These are phyloP conservation scores for Stylonectria norvegica DNA, from an alignment of 2,329 filamentous ascomycete genomes.

Conservation along the genomic window DNA sequence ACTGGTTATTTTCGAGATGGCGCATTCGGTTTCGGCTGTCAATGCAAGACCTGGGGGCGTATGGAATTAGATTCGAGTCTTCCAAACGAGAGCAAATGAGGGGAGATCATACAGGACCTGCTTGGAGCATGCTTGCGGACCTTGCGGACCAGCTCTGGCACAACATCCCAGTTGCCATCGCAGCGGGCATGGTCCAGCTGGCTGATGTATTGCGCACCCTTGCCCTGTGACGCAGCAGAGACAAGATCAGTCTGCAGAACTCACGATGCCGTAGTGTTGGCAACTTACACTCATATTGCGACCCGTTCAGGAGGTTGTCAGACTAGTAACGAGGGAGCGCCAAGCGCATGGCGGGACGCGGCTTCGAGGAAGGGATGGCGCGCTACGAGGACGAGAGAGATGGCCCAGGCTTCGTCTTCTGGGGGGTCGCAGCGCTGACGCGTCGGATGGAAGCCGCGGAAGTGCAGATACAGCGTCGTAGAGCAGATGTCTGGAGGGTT, in stretches of 20 bases:
- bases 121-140: conserved; percentile 89
- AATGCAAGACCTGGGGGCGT: conserved; percentile 58
- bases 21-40: conserved; percentile 66
- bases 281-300: conserved; percentile 37
- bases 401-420: no score
- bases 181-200: conserved; percentile 84
- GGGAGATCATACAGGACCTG: conserved; percentile 74
- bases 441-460: no score
- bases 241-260: conserved; percentile 19
- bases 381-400: not conserved
- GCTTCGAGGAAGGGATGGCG: not conserved
- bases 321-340: conserved; percentile 22
- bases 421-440: no score
- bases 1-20: conserved; percentile 54
- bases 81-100: no score
- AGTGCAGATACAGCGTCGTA: no score
- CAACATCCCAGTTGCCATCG: conserved; percentile 78
- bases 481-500: no score
- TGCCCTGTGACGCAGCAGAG: conserved; percentile 46
- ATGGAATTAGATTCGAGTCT: conserved; percentile 9
- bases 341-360: conserved; percentile 23
- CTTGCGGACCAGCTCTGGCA: conserved; percentile 88
- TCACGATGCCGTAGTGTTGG: conserved; percentile 7
- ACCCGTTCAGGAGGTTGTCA: conserved; percentile 28
- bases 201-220: conserved; percentile 77